Conservation (phyloP, 306 rosid genomes). For the Lathyrus sativus region DNA sequence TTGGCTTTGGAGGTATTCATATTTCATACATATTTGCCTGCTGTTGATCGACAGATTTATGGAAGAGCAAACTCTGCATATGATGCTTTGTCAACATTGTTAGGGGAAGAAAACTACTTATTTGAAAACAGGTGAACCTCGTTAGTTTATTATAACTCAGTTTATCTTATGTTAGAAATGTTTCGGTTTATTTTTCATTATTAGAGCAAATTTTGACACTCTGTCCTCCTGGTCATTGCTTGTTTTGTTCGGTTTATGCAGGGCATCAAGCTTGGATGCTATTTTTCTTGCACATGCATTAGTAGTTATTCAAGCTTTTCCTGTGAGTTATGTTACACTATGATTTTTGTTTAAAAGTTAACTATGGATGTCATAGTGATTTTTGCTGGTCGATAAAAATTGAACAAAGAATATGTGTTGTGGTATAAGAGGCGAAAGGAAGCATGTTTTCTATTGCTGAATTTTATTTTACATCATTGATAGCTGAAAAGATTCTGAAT, state of each 20-base stretch:
- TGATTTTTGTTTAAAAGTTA: conserved; percentile 20
- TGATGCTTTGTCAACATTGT: conserved; percentile 69
- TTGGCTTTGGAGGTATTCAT: conserved; percentile 27
- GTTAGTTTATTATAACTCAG: conserved; percentile 25
- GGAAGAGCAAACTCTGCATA: conserved; percentile 72
- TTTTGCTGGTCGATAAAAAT: conserved; percentile 5
- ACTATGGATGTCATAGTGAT: not conserved
- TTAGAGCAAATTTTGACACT: conserved; percentile 10
- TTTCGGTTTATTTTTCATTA: conserved; percentile 19
- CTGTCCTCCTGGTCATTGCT: conserved; percentile 16
- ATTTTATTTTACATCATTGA: too few species aligned
- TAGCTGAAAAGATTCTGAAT: too few species aligned
- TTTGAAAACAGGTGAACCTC: conserved; percentile 70
- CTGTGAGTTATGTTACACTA: conserved; percentile 62
- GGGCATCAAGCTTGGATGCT: conserved; percentile 97
- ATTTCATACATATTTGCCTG: conserved; percentile 26
- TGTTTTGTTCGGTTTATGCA: conserved; percentile 46
- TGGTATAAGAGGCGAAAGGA: conserved; percentile 9
- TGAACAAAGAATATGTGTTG: conserved; percentile 19
- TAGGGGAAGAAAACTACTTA: conserved; percentile 70
- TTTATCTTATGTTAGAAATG: conserved; percentile 14
- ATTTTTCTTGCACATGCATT: conserved; percentile 81
- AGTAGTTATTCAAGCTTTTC: conserved; percentile 73
- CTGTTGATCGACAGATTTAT: conserved; percentile 64
- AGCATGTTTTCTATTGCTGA: not conserved